Evolutionary conservation across 2,329 filamentous ascomycete genomes (phyloP).

Genomic region (Keithomyces neogunnii): DNA sequence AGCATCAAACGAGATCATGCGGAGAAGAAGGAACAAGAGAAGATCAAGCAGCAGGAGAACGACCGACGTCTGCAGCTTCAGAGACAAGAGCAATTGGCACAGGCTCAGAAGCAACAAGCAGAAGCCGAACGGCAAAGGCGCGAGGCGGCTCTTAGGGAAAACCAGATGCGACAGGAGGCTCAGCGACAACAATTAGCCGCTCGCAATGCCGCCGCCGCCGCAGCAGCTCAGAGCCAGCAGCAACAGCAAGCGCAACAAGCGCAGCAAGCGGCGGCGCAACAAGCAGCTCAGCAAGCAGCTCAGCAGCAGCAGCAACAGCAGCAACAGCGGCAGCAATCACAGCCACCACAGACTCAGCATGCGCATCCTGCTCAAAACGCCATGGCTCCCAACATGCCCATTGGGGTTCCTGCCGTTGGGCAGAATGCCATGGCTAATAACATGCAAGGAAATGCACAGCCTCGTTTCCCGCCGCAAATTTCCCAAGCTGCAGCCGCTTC

Average conservation of each 20-base stretch:
- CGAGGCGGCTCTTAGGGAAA: constrained; percentile 26
- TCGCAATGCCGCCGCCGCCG: constrained; percentile 14
- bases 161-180: constrained; percentile 27
- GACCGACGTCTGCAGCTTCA: constrained; percentile 43
- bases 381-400: constrained; percentile 29
- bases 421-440: constrained; percentile 29
- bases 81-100: constrained; percentile 32
- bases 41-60: constrained; percentile 55
- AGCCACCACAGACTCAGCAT: constrained; percentile 14
- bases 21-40: constrained; percentile 70
- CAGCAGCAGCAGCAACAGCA: background rate
- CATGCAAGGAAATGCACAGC: constrained; percentile 31
- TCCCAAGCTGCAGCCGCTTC: constrained; percentile 52
- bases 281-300: background rate
- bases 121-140: constrained; percentile 33
- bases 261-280: background rate
- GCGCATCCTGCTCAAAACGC: constrained; percentile 29
- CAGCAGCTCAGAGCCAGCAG: constrained; percentile 18
- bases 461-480: constrained; percentile 45
- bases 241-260: constrained; percentile 6
- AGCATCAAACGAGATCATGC: constrained; percentile 72
- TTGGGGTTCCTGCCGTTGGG: constrained; percentile 21
- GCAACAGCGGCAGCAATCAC: background rate
- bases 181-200: constrained; percentile 25
- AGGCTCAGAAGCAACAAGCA: constrained; percentile 37